These are phyloP conservation scores for Penicillium frequentans DNA, from an alignment of 2,329 filamentous ascomycete species.

Conservation along the genomic window DNA sequence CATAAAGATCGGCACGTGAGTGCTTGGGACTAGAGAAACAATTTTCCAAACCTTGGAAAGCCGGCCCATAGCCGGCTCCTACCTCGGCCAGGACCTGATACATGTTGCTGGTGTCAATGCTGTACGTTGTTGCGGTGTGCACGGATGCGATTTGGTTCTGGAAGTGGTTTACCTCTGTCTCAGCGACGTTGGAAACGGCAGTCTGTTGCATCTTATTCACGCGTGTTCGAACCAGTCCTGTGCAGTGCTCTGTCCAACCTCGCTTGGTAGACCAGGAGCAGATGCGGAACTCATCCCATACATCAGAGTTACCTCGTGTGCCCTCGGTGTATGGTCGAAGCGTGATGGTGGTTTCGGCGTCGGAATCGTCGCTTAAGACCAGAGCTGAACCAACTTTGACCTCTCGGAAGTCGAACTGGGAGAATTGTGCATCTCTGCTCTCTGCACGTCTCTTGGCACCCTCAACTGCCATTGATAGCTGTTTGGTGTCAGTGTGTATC, in stretches of 20 bases:
- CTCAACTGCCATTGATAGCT: conserved; percentile 33
- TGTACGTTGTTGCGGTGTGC: conserved; percentile 11
- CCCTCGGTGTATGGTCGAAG: conserved; percentile 43
- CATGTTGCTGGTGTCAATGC: conserved; percentile 39
- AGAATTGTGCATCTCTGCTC: conserved; percentile 32
- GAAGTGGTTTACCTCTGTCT: conserved; percentile 13
- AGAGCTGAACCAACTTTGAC: conserved; percentile 50
- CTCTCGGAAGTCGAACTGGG: conserved; percentile 51
- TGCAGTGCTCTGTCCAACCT: conserved; percentile 30
- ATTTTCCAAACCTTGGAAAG: conserved; percentile 53
- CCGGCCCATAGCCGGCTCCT: conserved; percentile 53
- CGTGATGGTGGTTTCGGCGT: conserved; percentile 53
- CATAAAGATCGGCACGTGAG: conserved; percentile 33
- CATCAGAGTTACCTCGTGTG: conserved; percentile 32
- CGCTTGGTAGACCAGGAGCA: conserved; percentile 26
- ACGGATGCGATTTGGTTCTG: conserved; percentile 12
- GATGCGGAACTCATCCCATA: conserved; percentile 30
- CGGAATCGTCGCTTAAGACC: conserved; percentile 48
- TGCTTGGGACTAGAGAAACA: conserved; percentile 41
- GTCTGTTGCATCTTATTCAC: conserved; percentile 16
- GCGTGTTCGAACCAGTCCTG: conserved; percentile 27
- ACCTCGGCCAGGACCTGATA: conserved; percentile 50
- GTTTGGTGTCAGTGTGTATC: background rate
- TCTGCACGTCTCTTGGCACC: conserved; percentile 31
- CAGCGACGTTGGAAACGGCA: conserved; percentile 16